A percentile compares a stretch with the other conserved stretches of the same genome.
Evolutionary conservation across 768 basidiomycete genomes (phyloP).

Genomic region (Coprinopsis strossmayeri): DNA sequence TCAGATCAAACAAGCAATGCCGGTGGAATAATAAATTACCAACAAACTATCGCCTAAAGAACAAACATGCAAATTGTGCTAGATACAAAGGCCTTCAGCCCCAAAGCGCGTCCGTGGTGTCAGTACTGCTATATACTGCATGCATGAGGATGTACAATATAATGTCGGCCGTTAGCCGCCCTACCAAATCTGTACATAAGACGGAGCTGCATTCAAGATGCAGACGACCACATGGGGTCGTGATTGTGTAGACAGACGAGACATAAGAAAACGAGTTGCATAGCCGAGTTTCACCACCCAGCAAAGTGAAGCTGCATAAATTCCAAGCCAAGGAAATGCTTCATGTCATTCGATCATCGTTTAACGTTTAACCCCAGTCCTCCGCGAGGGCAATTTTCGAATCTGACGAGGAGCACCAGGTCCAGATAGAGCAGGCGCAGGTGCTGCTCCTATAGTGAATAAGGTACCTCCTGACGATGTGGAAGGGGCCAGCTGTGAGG

Average conservation of each 20-base stretch:
- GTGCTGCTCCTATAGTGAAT: conserved; percentile 58
- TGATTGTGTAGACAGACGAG: background rate
- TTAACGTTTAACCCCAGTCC: conserved; percentile 4
- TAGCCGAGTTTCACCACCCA: background rate
- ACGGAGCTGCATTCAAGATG: background rate
- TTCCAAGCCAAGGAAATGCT: too few relatives aligned
- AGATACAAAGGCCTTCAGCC: conserved; percentile 10
- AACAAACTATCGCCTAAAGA: conserved; percentile 2
- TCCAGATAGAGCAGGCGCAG: conserved; percentile 22
- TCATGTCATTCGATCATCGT: too few relatives aligned
- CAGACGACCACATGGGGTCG: background rate
- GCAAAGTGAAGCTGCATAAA: conserved; percentile 1
- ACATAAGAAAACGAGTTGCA: background rate
- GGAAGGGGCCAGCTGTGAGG: conserved; percentile 27
- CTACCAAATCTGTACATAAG: background rate
- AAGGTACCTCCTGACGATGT: conserved; percentile 33
- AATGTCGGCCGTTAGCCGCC: conserved; percentile 20
- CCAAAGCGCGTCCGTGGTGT: conserved; percentile 5
- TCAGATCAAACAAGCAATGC: background rate
- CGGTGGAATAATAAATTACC: background rate
- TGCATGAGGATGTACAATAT: background rate
- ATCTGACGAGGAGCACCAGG: conserved; percentile 7
- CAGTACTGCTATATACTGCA: conserved; percentile 4
- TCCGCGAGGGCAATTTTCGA: conserved; percentile 11
- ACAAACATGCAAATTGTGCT: conserved; percentile 3